These are phyloP conservation scores for Rhodomyrtus tomentosa DNA, from an alignment of 345 rosid species.

Conservation along the genomic window DNA sequence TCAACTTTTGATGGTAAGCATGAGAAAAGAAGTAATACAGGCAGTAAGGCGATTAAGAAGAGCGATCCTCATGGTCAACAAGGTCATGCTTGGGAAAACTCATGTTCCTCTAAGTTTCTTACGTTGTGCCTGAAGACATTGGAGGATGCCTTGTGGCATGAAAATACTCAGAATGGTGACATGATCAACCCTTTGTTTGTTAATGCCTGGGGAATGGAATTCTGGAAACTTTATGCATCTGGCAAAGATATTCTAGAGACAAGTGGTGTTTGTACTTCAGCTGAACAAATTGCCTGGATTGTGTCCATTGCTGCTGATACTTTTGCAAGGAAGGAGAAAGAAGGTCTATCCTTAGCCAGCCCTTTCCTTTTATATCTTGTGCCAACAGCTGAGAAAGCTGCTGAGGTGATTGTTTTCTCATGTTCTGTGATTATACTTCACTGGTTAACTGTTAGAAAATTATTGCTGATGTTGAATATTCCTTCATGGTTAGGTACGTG, in stretches of 20 bases:
- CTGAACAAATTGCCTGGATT: conserved; percentile 77
- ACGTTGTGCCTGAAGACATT: conserved; percentile 44
- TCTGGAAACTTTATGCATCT: conserved; percentile 46
- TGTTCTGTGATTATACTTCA: neutral
- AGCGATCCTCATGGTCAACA: neutral
- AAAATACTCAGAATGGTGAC: conserved; percentile 14
- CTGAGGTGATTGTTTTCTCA: conserved; percentile 29
- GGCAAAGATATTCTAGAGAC: conserved; percentile 57
- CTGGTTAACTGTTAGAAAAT: neutral
- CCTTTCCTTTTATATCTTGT: conserved; percentile 82
- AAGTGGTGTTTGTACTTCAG: conserved; percentile 40
- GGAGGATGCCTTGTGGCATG: conserved; percentile 29
- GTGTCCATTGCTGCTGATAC: conserved; percentile 66
- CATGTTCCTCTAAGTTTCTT: conserved; percentile 52
- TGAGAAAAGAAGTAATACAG: neutral
- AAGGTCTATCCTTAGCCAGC: conserved; percentile 23
- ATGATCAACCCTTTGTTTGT: conserved; percentile 34
- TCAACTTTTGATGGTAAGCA: neutral
- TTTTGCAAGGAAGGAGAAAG: conserved; percentile 60
- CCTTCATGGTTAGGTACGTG: conserved; percentile 44
- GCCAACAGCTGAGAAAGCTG: conserved; percentile 72
- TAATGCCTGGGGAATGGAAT: conserved; percentile 77
- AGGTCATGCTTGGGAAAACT: conserved; percentile 3
- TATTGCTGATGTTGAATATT: neutral
- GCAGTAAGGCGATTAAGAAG: neutral